Evolutionary conservation across 2,329 filamentous ascomycete genomes (phyloP).

Genomic region (Arthroderma sp.): DNA sequence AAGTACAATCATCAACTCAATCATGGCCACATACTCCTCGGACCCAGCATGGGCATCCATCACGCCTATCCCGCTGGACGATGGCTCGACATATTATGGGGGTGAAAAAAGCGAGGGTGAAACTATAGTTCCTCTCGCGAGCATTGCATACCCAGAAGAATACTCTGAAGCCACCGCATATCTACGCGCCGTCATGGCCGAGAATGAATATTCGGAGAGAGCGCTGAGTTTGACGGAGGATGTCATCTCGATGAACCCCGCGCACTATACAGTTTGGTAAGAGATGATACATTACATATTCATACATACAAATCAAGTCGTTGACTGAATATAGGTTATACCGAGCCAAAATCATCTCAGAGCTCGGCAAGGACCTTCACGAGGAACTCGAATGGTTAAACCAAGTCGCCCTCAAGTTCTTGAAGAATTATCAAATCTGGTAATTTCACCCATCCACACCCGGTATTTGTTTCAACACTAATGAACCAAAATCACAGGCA

Average conservation of each 20-base stretch:
- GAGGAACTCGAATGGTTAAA: conserved; percentile 81
- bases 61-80: conserved; percentile 62
- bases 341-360: conserved; percentile 64
- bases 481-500: conserved; percentile 37
- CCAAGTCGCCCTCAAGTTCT: conserved; percentile 62
- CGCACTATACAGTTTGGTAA: conserved; percentile 94
- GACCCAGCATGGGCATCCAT: conserved; percentile 72
- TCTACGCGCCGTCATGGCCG: conserved; percentile 83
- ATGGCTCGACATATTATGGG: conserved; percentile 40
- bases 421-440: conserved; percentile 99
- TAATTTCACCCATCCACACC: conserved; percentile 12
- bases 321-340: conserved; percentile 50
- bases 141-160: conserved; percentile 78
- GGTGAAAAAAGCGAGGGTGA: not conserved
- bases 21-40: conserved; percentile 36
- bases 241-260: conserved; percentile 85
- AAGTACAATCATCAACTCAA: not conserved
- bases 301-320: not conserved
- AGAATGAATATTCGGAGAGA: conserved; percentile 67
- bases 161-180: conserved; percentile 91
- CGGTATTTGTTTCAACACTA: conserved; percentile 9
- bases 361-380: conserved; percentile 49
- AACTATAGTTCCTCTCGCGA: conserved; percentile 56
- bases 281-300: conserved; percentile 7
- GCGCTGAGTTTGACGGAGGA: conserved; percentile 72